A percentile compares a stretch with the other conserved stretches of the same genome.
Conservation (phyloP, 2,329 filamentous ascomycete genomes). For the Pezicula radicicola region DNA sequence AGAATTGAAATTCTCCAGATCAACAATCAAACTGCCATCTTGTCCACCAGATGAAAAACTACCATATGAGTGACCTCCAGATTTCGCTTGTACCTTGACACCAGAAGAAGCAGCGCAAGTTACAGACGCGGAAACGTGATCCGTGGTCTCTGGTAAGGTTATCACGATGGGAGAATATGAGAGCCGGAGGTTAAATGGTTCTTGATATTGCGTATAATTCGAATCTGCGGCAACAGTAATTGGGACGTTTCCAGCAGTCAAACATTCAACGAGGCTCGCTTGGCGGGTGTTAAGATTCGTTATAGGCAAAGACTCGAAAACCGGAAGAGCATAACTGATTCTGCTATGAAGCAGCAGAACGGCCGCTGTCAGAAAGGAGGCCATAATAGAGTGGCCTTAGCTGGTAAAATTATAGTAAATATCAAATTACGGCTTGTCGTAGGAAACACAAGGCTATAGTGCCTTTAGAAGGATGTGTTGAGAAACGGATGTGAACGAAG, state of each 20-base stretch:
- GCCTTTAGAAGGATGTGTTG: too few relatives aligned
- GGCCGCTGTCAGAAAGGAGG: not conserved
- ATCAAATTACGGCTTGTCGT: not conserved
- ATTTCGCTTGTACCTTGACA: slow-evolving; percentile 47
- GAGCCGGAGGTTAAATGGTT: slow-evolving; percentile 22
- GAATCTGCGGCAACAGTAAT: slow-evolving; percentile 7
- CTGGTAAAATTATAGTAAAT: not conserved
- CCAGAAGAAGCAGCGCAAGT: slow-evolving; percentile 38
- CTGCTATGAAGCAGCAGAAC: not conserved
- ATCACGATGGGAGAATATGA: slow-evolving; percentile 16
- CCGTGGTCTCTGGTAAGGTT: slow-evolving; percentile 23
- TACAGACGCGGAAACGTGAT: slow-evolving; percentile 40
- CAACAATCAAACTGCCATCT: slow-evolving; percentile 50
- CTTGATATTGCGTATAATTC: slow-evolving; percentile 10
- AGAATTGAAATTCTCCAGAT: slow-evolving; percentile 48
- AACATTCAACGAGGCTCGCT: slow-evolving; percentile 6
- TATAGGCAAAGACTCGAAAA: not conserved
- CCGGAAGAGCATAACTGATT: not conserved
- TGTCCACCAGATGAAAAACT: slow-evolving; percentile 43
- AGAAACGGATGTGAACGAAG: not conserved
- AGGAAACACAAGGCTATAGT: too few relatives aligned
- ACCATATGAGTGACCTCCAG: slow-evolving; percentile 54
- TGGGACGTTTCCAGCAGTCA: slow-evolving; percentile 9
- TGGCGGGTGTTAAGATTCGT: not conserved
- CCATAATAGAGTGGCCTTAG: not conserved